These are phyloP conservation scores for Canna indica DNA, from an alignment of 176 grass and related monocot species.

Conservation along the genomic window DNA sequence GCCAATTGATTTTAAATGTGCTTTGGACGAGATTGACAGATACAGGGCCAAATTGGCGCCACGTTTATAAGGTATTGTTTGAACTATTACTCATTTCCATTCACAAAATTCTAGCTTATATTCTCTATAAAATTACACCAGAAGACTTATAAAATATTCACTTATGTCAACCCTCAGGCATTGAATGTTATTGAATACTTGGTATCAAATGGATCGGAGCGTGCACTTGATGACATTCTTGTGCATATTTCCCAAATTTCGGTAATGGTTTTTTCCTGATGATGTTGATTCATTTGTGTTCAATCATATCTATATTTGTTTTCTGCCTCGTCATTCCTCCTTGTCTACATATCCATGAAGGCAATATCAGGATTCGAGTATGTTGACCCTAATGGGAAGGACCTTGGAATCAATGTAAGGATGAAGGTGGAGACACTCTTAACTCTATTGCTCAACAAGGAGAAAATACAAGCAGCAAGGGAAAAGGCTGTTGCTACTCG, in stretches of 20 bases:
- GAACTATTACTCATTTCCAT: background rate
- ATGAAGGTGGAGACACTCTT: constrained; percentile 92
- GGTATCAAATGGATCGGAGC: constrained; percentile 89
- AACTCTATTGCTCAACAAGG: constrained; percentile 70
- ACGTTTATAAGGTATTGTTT: constrained; percentile 69
- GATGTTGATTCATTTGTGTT: background rate
- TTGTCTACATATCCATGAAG: background rate
- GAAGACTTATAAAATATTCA: background rate
- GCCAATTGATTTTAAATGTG: constrained; percentile 96
- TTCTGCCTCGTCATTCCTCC: constrained; percentile 13
- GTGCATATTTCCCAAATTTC: constrained; percentile 79
- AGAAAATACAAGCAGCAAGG: constrained; percentile 82
- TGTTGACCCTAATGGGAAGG: constrained; percentile 94
- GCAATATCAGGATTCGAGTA: constrained; percentile 81
- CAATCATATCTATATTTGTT: constrained; percentile 9
- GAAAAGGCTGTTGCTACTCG: constrained; percentile 76
- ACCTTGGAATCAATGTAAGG: constrained; percentile 90
- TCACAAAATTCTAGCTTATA: background rate
- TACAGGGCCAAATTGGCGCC: constrained; percentile 70
- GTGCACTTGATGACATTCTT: constrained; percentile 87
- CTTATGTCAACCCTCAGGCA: constrained; percentile 29
- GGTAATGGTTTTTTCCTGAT: constrained; percentile 16
- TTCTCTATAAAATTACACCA: background rate
- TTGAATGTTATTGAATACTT: constrained; percentile 94
- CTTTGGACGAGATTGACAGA: constrained; percentile 75